phyloP scores from a whole-genome alignment of 768 basidiomycete species.

The Rhodotorula paludigena region DNA sequence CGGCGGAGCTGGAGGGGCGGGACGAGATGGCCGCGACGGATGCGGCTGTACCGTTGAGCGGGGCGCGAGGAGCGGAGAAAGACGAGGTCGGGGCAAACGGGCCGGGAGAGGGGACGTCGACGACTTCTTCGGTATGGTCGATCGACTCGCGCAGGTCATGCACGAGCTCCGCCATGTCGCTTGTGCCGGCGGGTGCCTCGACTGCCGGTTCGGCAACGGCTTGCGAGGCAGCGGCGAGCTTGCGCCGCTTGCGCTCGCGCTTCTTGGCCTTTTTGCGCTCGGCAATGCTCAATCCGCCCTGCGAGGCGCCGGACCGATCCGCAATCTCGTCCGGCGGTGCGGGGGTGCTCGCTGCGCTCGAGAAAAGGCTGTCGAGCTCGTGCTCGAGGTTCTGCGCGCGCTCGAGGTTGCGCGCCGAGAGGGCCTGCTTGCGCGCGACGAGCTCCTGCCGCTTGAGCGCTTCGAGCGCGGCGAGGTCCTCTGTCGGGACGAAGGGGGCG shows the following conservation, averaged over 20 bases:
- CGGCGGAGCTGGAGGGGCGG: no score
- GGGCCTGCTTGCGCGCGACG: constrained; percentile 24
- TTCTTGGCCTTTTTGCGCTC: not conserved
- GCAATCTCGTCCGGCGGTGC: no score
- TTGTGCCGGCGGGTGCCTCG: no score
- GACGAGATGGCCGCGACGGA: no score
- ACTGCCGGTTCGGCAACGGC: not conserved
- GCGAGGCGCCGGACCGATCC: not conserved
- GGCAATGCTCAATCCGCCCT: no score
- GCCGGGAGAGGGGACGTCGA: not conserved
- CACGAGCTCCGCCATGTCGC: not conserved
- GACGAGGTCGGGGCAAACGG: not conserved
- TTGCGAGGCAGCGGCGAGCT: not conserved
- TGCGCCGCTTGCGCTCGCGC: constrained; percentile 11
- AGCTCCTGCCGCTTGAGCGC: constrained; percentile 30
- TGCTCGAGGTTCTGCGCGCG: constrained; percentile 22
- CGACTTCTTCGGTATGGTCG: constrained; percentile 15
- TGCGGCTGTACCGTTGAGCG: no score
- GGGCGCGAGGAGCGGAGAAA: no score
- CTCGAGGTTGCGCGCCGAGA: constrained; percentile 16
- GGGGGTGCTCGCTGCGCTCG: not conserved
- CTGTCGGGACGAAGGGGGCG: not conserved
- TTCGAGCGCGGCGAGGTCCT: constrained; percentile 11
- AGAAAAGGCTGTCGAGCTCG: constrained; percentile 26
- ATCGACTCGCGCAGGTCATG: constrained; percentile 6